phyloP scores from a whole-genome alignment of 352 stramenopile genomes.

The Pythium phragmitis region DNA sequence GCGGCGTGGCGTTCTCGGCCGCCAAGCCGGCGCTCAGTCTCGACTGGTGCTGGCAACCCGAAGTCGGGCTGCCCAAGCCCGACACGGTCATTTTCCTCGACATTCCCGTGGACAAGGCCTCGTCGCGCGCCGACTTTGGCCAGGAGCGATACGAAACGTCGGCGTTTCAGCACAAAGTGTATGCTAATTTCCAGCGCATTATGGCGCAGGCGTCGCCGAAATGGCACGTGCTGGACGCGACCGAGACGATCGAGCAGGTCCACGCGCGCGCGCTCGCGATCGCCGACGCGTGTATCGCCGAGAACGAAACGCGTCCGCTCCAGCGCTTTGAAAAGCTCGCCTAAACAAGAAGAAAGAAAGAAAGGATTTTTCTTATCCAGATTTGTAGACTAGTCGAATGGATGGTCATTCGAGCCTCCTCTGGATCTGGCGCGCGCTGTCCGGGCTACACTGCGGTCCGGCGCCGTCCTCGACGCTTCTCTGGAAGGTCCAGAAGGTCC shows the following conservation, averaged over 20 bases:
- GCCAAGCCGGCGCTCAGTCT: slow-evolving; percentile 94
- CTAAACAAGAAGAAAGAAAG: background rate
- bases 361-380: background rate
- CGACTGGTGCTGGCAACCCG: slow-evolving; percentile 97
- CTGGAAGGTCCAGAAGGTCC: background rate
- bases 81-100: slow-evolving; percentile 98
- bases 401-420: background rate
- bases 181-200: slow-evolving; percentile 74
- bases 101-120: slow-evolving; percentile 89
- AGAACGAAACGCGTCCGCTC: slow-evolving; percentile 30
- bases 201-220: slow-evolving; percentile 38
- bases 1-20: slow-evolving; percentile 97
- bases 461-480: slow-evolving; percentile 17
- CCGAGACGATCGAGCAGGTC: slow-evolving; percentile 71
- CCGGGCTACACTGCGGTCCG: background rate
- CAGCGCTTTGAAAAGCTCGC: slow-evolving; percentile 36
- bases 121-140: slow-evolving; percentile 92
- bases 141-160: slow-evolving; percentile 91
- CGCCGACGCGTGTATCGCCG: slow-evolving; percentile 45
- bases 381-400: slow-evolving; percentile 21
- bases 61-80: slow-evolving; percentile 95
- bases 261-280: slow-evolving; percentile 62
- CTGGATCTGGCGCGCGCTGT: background rate
- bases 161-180: slow-evolving; percentile 87
- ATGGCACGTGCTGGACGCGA: slow-evolving; percentile 84